Conservation (phyloP, 1,139 yeast genomes). For the Entelexis paramagnoliae region DNA sequence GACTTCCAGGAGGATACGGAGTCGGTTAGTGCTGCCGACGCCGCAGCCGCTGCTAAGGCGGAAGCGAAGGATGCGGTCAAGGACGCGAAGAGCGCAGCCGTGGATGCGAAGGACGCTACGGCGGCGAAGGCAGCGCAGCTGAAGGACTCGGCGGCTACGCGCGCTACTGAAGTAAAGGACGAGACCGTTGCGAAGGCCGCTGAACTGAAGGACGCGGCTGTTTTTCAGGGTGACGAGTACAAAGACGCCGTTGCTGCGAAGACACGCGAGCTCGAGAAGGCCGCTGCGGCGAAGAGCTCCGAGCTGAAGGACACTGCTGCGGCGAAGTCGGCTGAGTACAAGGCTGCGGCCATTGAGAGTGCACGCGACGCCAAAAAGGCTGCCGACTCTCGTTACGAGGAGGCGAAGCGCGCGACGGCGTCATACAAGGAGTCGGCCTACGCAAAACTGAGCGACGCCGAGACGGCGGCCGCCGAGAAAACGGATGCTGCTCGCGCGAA, state of each 20-base stretch:
- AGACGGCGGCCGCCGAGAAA: neutral
- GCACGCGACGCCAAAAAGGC: neutral
- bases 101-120: neutral
- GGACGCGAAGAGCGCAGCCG: neutral
- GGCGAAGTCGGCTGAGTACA: neutral
- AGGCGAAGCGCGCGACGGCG: neutral
- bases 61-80: constrained; percentile 5
- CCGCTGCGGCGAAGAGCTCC: neutral
- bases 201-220: neutral
- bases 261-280: constrained; percentile 1
- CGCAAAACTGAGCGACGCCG: neutral
- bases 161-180: neutral
- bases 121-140: neutral
- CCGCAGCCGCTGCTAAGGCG: constrained; percentile 4
- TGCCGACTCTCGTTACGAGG: neutral
- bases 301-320: neutral
- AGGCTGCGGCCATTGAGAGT: neutral
- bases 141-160: neutral
- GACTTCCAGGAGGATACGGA: constrained; percentile 52
- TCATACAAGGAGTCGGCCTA: neutral
- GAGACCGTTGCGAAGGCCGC: neutral
- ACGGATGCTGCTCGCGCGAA: neutral
- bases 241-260: neutral
- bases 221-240: neutral
- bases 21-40: constrained; percentile 3